Conservation (phyloP, 192 early-diverging fungal genomes). For the Dissophora ornata region DNA sequence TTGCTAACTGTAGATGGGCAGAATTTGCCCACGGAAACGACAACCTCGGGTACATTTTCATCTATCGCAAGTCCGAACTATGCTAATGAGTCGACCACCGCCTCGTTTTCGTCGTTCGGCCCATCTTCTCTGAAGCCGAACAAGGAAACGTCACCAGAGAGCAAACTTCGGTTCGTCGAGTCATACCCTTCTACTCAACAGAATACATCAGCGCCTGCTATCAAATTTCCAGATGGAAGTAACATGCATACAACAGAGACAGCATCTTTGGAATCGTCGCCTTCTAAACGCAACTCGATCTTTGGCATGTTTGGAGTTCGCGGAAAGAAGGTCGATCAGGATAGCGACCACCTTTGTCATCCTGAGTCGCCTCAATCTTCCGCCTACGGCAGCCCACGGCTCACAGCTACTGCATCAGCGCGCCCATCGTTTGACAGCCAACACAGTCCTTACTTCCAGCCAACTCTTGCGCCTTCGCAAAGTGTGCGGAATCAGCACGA, state of each 20-base stretch:
- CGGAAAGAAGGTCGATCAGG: conserved; percentile 31
- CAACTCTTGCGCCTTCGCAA: background rate
- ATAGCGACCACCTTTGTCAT: conserved; percentile 1
- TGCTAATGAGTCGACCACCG: background rate
- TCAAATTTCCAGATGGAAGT: background rate
- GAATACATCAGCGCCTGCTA: background rate
- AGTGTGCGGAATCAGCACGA: conserved; percentile 3
- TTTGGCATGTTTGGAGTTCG: conserved; percentile 32
- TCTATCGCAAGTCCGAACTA: conserved; percentile 3
- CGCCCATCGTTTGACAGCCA: conserved; percentile 33
- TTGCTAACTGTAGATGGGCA: conserved; percentile 9
- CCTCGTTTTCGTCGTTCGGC: conserved; percentile 14
- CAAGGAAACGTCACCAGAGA: conserved; percentile 8
- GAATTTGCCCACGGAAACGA: background rate
- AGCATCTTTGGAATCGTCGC: background rate
- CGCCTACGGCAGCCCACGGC: conserved; percentile 12
- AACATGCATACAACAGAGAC: background rate
- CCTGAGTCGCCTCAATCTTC: conserved; percentile 28
- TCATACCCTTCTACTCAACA: background rate
- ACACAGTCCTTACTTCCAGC: conserved; percentile 9
- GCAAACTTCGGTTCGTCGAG: conserved; percentile 11
- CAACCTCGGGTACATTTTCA: conserved; percentile 30
- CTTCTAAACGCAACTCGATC: conserved; percentile 32
- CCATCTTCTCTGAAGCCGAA: background rate
- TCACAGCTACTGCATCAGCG: conserved; percentile 4